Evolutionary conservation across 73 alveolate genomes (phyloP).

Genomic region (Paramecium octaurelia): DNA sequence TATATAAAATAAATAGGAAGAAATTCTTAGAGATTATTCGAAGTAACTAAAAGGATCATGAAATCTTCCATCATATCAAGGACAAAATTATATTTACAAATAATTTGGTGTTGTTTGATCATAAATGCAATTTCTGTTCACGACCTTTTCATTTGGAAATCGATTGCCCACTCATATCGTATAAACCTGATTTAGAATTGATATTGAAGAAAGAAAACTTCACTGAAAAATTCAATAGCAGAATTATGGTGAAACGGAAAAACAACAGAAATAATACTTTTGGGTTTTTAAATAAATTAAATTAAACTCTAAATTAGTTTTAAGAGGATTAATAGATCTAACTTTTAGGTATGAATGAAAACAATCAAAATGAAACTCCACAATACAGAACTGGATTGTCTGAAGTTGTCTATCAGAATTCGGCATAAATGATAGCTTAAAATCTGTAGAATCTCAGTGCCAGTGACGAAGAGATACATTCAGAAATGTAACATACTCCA

Average conservation of each 20-base stretch:
- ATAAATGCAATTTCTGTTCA: background rate
- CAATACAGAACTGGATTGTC: background rate
- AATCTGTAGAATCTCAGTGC: background rate
- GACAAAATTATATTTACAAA: background rate
- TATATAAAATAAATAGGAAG: background rate
- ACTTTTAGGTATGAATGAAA: background rate
- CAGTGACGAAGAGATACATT: background rate
- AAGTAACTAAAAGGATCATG: conserved; percentile 24
- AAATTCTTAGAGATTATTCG: background rate
- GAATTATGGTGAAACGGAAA: background rate
- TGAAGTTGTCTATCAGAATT: background rate
- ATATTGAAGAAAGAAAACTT: background rate
- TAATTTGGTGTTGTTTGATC: background rate
- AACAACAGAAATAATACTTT: background rate
- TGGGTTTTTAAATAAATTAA: background rate
- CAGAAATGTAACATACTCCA: background rate
- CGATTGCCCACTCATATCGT: background rate
- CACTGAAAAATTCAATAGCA: background rate
- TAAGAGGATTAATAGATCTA: background rate
- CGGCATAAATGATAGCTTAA: background rate
- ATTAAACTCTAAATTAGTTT: background rate
- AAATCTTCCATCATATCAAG: conserved; percentile 32
- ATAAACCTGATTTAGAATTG: background rate
- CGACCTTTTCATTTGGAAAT: background rate
- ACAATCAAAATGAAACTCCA: background rate